These are phyloP conservation scores for Scheffersomyces lignicola DNA, from an alignment of 1,139 yeast genomes.

Conservation along the genomic window DNA sequence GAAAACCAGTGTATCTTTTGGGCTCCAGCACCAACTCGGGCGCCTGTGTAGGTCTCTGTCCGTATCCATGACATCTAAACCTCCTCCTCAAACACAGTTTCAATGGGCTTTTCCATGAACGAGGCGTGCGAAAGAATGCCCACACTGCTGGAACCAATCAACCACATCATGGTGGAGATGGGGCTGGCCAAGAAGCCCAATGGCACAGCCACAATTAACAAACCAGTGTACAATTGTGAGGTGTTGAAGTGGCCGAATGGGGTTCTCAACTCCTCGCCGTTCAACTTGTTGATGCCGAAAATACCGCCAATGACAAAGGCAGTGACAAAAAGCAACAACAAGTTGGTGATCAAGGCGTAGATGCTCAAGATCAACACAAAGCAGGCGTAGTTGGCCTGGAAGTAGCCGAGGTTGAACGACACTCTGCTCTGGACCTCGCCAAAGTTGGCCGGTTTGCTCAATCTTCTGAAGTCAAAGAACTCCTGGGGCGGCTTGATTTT, in stretches of 20 bases:
- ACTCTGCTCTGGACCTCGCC: constrained; percentile 89
- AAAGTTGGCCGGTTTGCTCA: constrained; percentile 87
- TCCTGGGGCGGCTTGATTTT: constrained; percentile 88
- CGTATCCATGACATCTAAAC: no score
- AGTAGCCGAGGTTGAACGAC: constrained; percentile 81
- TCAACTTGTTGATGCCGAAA: constrained; percentile 72
- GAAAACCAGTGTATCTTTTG: no score
- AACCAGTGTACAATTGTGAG: constrained; percentile 85
- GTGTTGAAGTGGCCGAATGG: constrained; percentile 72
- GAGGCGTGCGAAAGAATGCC: constrained; percentile 88
- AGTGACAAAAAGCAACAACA: constrained; percentile 80
- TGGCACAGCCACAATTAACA: constrained; percentile 77
- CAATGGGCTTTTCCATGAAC: constrained; percentile 96
- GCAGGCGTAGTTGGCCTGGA: constrained; percentile 81
- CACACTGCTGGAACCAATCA: constrained; percentile 91
- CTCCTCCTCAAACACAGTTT: constrained; percentile 93
- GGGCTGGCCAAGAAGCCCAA: constrained; percentile 93
- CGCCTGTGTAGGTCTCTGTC: no score
- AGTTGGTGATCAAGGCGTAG: constrained; percentile 72
- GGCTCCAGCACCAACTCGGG: no score
- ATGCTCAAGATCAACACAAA: constrained; percentile 65
- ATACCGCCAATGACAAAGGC: constrained; percentile 68
- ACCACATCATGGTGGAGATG: constrained; percentile 91
- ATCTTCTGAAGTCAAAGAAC: constrained; percentile 85
- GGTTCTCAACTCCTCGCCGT: constrained; percentile 76